Evolutionary conservation across 2,329 filamentous ascomycete species (phyloP).

Genomic region (Talaromyces sp.): DNA sequence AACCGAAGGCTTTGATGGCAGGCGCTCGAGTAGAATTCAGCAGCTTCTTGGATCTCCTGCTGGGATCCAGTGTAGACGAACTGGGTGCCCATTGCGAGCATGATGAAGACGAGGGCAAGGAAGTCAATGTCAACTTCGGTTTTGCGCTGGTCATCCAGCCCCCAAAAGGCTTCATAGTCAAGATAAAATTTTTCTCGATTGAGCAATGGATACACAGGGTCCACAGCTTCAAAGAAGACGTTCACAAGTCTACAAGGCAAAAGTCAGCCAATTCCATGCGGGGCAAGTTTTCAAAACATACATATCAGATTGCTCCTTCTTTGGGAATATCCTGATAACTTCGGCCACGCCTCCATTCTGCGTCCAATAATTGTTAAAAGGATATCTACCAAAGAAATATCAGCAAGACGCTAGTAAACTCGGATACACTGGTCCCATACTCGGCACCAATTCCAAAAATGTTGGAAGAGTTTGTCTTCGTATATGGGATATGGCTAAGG

Average conservation of each 20-base stretch:
- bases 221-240: constrained; percentile 11
- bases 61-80: constrained; percentile 5
- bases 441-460: constrained; percentile 11
- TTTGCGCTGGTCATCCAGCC: constrained; percentile 2
- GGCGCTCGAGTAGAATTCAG: constrained; percentile 14
- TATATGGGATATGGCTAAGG: constrained; percentile 11
- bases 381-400: constrained; percentile 6
- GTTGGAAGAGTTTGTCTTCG: constrained; percentile 1
- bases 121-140: constrained; percentile 9
- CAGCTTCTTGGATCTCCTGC: not conserved
- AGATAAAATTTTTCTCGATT: constrained; percentile 7
- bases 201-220: constrained; percentile 11
- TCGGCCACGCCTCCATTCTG: constrained; percentile 11
- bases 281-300: not conserved
- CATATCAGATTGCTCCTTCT: constrained; percentile 13
- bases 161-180: constrained; percentile 13
- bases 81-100: constrained; percentile 12
- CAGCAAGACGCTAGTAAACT: not conserved
- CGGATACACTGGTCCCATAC: not conserved
- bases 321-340: constrained; percentile 8
- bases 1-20: constrained; percentile 11
- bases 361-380: constrained; percentile 12
- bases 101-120: constrained; percentile 12
- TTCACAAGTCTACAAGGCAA: constrained; percentile 5
- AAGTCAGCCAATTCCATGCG: not conserved